These are phyloP conservation scores for Lactuca saligna DNA, from an alignment of 129 eudicot species.

Conservation along the genomic window DNA sequence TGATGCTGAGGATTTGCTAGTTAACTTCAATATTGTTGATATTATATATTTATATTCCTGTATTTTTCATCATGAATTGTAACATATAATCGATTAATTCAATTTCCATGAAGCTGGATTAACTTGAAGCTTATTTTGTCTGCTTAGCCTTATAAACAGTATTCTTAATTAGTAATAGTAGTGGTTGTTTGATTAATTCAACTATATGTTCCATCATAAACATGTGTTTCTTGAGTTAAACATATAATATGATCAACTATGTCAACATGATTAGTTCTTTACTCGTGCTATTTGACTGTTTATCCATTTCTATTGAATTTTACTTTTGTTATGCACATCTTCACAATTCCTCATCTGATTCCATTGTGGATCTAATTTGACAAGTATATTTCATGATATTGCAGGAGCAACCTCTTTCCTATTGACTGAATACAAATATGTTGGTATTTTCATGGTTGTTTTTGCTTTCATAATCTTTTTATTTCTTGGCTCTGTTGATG, in stretches of 20 bases:
- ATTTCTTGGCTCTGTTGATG: slow-evolving; percentile 86
- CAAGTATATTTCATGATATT: slow-evolving; percentile 2
- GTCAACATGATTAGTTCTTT: neutral
- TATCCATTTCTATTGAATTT: neutral
- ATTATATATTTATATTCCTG: neutral
- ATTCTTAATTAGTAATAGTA: neutral
- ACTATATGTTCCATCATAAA: neutral
- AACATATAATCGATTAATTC: neutral
- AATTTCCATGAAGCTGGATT: slow-evolving; percentile 7
- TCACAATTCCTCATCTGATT: too few relatives aligned
- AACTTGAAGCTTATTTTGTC: neutral
- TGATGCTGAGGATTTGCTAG: neutral
- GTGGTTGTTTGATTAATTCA: slow-evolving; percentile 20
- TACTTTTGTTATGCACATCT: too few relatives aligned
- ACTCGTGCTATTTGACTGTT: neutral
- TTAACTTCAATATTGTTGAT: neutral
- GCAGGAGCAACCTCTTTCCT: slow-evolving; percentile 90
- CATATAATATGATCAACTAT: neutral
- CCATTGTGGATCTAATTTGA: neutral
- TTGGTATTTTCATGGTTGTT: slow-evolving; percentile 83
- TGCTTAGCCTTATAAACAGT: neutral
- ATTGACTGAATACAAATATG: slow-evolving; percentile 76
- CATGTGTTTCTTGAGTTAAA: slow-evolving; percentile 13
- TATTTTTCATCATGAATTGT: neutral
- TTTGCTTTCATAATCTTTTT: slow-evolving; percentile 80